Conservation (phyloP, 768 basidiomycete species). For the Amanita pseudoporphyria region DNA sequence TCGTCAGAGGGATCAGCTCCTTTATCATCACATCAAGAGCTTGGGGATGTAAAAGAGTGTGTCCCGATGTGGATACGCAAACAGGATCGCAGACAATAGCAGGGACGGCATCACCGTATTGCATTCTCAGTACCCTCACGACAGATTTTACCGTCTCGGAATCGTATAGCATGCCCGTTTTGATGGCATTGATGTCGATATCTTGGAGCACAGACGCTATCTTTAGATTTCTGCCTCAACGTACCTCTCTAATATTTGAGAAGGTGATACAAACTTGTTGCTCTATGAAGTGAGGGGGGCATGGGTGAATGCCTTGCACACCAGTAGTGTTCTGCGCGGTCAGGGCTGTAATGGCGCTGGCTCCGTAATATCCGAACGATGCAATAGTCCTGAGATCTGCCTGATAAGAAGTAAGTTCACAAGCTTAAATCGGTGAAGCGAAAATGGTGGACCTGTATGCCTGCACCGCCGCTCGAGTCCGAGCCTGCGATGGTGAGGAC, state of each 20-base stretch:
- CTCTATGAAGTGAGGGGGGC: constrained; percentile 60
- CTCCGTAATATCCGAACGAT: constrained; percentile 69
- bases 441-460: constrained; percentile 59
- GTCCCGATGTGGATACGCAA: constrained; percentile 85
- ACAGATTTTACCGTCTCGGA: constrained; percentile 42
- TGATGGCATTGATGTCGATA: constrained; percentile 62
- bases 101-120: constrained; percentile 26
- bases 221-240: constrained; percentile 24
- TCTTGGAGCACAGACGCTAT: constrained; percentile 65
- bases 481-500: constrained; percentile 73
- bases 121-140: constrained; percentile 34
- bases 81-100: constrained; percentile 83
- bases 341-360: constrained; percentile 75
- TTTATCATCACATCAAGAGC: constrained; percentile 51
- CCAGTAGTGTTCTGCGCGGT: constrained; percentile 87
- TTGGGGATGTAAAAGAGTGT: constrained; percentile 57
- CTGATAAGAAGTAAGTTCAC: constrained; percentile 23
- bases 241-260: background rate
- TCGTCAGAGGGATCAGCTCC: constrained; percentile 62
- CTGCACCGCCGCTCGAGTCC: constrained; percentile 81
- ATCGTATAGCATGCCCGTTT: constrained; percentile 85
- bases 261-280: constrained; percentile 51
- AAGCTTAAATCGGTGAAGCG: background rate
- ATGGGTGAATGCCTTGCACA: constrained; percentile 63
- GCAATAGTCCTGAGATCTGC: constrained; percentile 85